Percentiles rank a stretch among this genome's conserved stretches.
Evolutionary conservation across 768 basidiomycete species (phyloP).

Genomic region (Inosperma sp.): DNA sequence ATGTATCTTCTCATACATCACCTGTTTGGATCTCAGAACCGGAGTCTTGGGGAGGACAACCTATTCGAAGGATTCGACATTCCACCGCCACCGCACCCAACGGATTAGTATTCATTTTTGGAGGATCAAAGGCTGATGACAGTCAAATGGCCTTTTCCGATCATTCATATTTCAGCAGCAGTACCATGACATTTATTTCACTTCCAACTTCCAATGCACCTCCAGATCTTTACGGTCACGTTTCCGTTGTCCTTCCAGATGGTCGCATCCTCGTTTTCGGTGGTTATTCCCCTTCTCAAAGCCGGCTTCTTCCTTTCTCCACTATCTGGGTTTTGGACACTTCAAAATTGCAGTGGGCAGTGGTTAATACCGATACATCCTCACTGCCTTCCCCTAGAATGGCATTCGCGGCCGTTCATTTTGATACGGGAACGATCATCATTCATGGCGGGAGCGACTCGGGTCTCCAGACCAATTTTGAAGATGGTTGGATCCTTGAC

Average conservation of each 20-base stretch:
- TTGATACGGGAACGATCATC: slow-evolving; percentile 52
- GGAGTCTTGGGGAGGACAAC: slow-evolving; percentile 57
- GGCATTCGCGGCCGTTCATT: slow-evolving; percentile 52
- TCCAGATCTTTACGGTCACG: slow-evolving; percentile 68
- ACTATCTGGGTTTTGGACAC: slow-evolving; percentile 65
- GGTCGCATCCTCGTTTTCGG: slow-evolving; percentile 72
- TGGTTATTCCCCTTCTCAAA: slow-evolving; percentile 52
- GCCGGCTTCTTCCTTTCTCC: slow-evolving; percentile 48
- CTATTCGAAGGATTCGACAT: slow-evolving; percentile 74
- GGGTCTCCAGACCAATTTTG: slow-evolving; percentile 45
- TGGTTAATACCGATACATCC: slow-evolving; percentile 32
- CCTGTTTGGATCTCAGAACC: slow-evolving; percentile 48
- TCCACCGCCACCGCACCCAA: slow-evolving; percentile 45
- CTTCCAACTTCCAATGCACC: slow-evolving; percentile 57
- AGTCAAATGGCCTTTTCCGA: slow-evolving; percentile 60
- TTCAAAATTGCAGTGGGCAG: slow-evolving; percentile 48
- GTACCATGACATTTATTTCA: slow-evolving; percentile 44
- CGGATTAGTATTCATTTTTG: slow-evolving; percentile 64
- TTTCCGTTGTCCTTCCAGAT: slow-evolving; percentile 61
- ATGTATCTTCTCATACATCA: slow-evolving; percentile 33
- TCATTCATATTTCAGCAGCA: slow-evolving; percentile 59
- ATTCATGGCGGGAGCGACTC: slow-evolving; percentile 78
- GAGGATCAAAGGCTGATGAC: slow-evolving; percentile 79
- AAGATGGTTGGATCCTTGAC: slow-evolving; percentile 71
- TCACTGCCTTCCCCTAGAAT: slow-evolving; percentile 55